These are phyloP conservation scores for Thalassiosira mediterranea DNA, from an alignment of 352 stramenopile genomes.

Conservation along the genomic window DNA sequence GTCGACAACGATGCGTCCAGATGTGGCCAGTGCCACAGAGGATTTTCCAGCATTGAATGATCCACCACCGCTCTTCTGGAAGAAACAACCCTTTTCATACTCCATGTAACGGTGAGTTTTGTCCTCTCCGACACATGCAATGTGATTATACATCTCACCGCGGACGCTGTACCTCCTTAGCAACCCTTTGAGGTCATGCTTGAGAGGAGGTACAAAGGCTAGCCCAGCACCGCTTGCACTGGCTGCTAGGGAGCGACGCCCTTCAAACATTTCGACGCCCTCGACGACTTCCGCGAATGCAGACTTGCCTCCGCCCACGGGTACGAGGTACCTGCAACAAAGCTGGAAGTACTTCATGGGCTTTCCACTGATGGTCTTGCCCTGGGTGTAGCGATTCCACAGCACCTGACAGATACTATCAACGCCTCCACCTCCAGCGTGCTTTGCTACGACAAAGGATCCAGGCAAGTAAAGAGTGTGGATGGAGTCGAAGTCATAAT, in stretches of 20 bases:
- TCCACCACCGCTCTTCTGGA: constrained; percentile 40
- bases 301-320: constrained; percentile 36
- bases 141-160: constrained; percentile 60
- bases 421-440: constrained; percentile 51
- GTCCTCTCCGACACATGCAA: constrained; percentile 13
- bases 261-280: constrained; percentile 67
- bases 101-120: constrained; percentile 51
- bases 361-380: constrained; percentile 57
- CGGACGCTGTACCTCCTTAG: constrained; percentile 36
- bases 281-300: constrained; percentile 68
- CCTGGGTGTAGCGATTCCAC: constrained; percentile 65
- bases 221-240: constrained; percentile 31
- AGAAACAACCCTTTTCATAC: constrained; percentile 69
- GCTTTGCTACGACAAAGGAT: constrained; percentile 57
- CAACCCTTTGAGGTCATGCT: constrained; percentile 27
- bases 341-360: constrained; percentile 64
- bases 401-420: constrained; percentile 61
- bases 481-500: constrained; percentile 69
- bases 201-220: constrained; percentile 52
- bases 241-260: constrained; percentile 14
- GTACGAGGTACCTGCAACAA: constrained; percentile 63
- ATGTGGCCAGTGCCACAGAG: constrained; percentile 41
- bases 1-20: constrained; percentile 69
- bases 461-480: constrained; percentile 53
- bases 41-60: constrained; percentile 25